These are phyloP conservation scores for Meyerozyma athensensis DNA, from an alignment of 1,139 yeast species.

Conservation along the genomic window DNA sequence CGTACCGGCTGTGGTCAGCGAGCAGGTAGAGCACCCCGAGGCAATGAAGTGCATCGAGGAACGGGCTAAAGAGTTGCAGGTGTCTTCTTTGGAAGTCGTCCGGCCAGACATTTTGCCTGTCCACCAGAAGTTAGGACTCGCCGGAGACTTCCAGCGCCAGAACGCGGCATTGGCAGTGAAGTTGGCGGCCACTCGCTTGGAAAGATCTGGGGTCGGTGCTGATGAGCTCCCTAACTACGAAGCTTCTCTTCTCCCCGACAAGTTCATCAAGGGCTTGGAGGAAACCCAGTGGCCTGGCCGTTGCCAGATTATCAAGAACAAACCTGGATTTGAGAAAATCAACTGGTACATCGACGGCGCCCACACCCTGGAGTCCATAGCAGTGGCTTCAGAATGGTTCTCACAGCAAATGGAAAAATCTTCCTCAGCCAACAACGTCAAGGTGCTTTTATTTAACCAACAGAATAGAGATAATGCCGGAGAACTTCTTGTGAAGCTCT, in stretches of 20 bases:
- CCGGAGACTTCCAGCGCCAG: slow-evolving; percentile 77
- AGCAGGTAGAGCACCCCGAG: slow-evolving; percentile 49
- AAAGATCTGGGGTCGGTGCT: slow-evolving; percentile 36
- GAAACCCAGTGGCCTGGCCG: slow-evolving; percentile 89
- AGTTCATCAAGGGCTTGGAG: slow-evolving; percentile 62
- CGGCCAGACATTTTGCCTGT: slow-evolving; percentile 22
- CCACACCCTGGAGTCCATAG: slow-evolving; percentile 83
- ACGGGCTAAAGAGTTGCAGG: slow-evolving; percentile 63
- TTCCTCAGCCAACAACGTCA: slow-evolving; percentile 15
- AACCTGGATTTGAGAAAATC: slow-evolving; percentile 37
- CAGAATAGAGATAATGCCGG: slow-evolving; percentile 82
- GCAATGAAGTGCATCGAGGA: slow-evolving; percentile 49
- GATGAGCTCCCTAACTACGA: slow-evolving; percentile 22
- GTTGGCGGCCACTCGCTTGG: slow-evolving; percentile 63
- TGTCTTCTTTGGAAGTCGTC: slow-evolving; percentile 50
- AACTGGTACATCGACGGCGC: slow-evolving; percentile 94
- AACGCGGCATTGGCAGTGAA: slow-evolving; percentile 88
- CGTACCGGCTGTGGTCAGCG: slow-evolving; percentile 61
- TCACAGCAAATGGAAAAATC: slow-evolving; percentile 25
- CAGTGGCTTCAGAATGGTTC: slow-evolving; percentile 81
- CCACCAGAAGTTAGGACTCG: slow-evolving; percentile 61
- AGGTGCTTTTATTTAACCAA: slow-evolving; percentile 78
- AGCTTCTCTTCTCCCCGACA: slow-evolving; percentile 45
- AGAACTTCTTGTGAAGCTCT: slow-evolving; percentile 52
- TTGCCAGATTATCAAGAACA: slow-evolving; percentile 64